These are phyloP conservation scores for Lenwebbia sp. DNA, from an alignment of 345 rosid species.

Conservation along the genomic window DNA sequence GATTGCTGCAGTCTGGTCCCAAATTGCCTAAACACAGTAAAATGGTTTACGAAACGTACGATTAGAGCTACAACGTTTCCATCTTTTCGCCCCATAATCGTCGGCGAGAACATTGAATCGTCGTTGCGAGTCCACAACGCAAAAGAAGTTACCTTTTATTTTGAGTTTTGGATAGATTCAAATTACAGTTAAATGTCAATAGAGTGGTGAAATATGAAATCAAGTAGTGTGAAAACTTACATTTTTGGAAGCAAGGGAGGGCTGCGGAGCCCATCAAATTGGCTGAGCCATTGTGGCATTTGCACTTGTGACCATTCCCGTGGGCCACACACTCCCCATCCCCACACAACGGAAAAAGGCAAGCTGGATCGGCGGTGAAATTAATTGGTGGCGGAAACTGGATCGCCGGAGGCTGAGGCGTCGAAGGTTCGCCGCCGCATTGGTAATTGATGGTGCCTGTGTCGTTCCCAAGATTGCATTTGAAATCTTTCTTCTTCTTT, in stretches of 20 bases:
- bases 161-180: not conserved
- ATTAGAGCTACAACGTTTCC: not conserved
- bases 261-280: slow-evolving; percentile 6
- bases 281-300: slow-evolving; percentile 10
- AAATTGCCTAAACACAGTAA: not conserved
- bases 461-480: not conserved
- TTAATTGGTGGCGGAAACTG: not conserved
- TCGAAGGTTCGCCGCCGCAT: slow-evolving; percentile 20
- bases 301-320: slow-evolving; percentile 14
- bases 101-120: not conserved
- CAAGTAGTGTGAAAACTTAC: slow-evolving; percentile 3
- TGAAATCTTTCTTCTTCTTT: not conserved
- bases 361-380: not conserved
- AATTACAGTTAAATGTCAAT: not conserved
- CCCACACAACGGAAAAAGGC: slow-evolving; percentile 22
- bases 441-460: slow-evolving; percentile 24
- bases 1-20: not conserved
- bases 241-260: slow-evolving; percentile 13
- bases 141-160: not conserved
- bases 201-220: not conserved
- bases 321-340: slow-evolving; percentile 19
- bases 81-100: not conserved
- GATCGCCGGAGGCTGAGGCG: slow-evolving; percentile 8
- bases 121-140: too few species aligned
- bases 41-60: not conserved